Base-by-base conservation (phyloP, 257 asterid genomes). In the Agastache rugosa region DNA sequence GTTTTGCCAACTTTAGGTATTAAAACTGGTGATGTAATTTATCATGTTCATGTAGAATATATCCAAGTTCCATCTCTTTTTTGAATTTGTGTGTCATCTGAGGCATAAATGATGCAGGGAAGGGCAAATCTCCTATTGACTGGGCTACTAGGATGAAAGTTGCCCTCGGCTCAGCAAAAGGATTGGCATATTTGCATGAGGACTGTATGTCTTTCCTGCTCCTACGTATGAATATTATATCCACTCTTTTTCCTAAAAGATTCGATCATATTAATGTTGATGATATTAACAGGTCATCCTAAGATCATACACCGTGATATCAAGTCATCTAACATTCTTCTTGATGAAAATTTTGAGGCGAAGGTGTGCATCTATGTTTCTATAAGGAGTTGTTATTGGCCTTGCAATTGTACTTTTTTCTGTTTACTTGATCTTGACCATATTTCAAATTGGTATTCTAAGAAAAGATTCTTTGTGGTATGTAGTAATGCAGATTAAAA, bases 241-340 rank as follows among this genome's bases (percentile, higher is more conserved):
- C 55, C 34, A 35, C 71, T 56, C 35, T 22, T 20, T 68, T 78
- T 34, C 64, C 74, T 45, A 16, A 37, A 62, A 64, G n/a, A 53
- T 70, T 56, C 54, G 31, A 14, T 63, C 47, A 67, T 58, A 74
- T 62, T 54, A 45, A 73, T 73, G 55, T 74, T 77, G 19, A 74
- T 51, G 83, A 61, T 51, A 62, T 63, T 19, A 78, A 79, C 93
- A 92, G 98, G 97, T 82, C 85, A 81, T 55, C 97, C 98, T 76
- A 93, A 85, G 86, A 85, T 93, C 76, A 93, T 90, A 76, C 96
- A 93, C 69, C 91, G 98, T 44, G 97, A 93, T 82, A 89, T 93
- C 86, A 93, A 93, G 85, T 90, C 98, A 37, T 53, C 97, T 63
- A 93, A 90, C 86, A 90, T 93, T 85, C 96, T 90, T 67, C 85